These are phyloP conservation scores for Rhodosorus marinus DNA, from an alignment of 23 red algal genomes.

Conservation along the genomic window DNA sequence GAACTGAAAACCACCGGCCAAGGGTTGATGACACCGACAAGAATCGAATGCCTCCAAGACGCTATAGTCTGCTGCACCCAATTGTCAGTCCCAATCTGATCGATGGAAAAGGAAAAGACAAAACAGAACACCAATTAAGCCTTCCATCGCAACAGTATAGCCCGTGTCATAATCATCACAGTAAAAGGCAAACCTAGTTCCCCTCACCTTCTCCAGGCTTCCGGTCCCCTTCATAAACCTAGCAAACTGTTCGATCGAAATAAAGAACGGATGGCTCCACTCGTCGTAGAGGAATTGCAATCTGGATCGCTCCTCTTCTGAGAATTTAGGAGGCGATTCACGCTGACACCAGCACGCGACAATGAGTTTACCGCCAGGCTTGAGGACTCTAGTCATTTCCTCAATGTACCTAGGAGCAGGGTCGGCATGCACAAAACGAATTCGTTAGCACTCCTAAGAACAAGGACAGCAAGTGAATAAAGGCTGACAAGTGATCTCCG, in stretches of 20 bases:
- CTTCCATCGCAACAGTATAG: too few species aligned
- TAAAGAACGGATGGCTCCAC: background rate
- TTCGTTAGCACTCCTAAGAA: too few species aligned
- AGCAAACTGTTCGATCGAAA: background rate
- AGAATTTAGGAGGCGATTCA: background rate
- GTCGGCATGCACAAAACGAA: too few species aligned
- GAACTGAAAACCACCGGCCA: background rate
- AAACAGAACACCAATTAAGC: too few species aligned
- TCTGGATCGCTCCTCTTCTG: background rate
- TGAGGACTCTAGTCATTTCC: background rate
- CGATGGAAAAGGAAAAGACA: too few species aligned
- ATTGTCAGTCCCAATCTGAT: background rate
- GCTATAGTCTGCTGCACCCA: background rate
- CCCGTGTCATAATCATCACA: too few species aligned
- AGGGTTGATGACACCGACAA: background rate
- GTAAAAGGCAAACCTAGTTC: too few species aligned
- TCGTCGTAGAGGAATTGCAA: background rate
- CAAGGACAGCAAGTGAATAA: too few species aligned
- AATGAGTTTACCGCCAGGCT: background rate
- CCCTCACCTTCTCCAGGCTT: too few species aligned
- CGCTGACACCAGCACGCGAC: background rate
- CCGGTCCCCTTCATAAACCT: background rate
- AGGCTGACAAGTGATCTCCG: too few species aligned
- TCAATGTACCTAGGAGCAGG: background rate
- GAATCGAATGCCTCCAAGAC: background rate